phyloP scores from a whole-genome alignment of 805 yeast species.

The Nakazawaea populi region DNA sequence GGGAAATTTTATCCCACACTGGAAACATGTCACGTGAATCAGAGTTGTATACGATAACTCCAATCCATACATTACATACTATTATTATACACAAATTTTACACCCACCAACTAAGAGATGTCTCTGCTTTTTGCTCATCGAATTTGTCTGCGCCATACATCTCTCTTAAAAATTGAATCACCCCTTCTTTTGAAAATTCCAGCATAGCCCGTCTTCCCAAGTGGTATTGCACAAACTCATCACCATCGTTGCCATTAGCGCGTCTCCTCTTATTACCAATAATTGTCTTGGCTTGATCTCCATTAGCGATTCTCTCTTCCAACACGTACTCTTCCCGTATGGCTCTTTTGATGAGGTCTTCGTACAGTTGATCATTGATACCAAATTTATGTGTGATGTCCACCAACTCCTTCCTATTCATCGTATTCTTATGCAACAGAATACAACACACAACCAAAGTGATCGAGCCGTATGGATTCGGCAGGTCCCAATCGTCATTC shows the following conservation, averaged over 20 bases:
- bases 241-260: slow-evolving; percentile 17
- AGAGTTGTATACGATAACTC: slow-evolving; percentile 1
- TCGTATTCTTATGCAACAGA: slow-evolving; percentile 21
- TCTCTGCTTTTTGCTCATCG: slow-evolving; percentile 18
- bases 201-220: slow-evolving; percentile 23
- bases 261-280: slow-evolving; percentile 4
- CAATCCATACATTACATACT: background rate
- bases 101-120: slow-evolving; percentile 1
- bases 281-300: background rate
- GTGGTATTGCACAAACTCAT: slow-evolving; percentile 14
- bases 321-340: slow-evolving; percentile 6
- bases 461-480: slow-evolving; percentile 19
- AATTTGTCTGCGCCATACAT: slow-evolving; percentile 20
- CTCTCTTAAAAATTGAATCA: slow-evolving; percentile 19
- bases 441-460: slow-evolving; percentile 20
- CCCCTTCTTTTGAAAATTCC: slow-evolving; percentile 20
- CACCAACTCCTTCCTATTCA: slow-evolving; percentile 24
- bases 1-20: background rate
- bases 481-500: slow-evolving; percentile 20
- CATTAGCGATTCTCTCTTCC: background rate
- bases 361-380: slow-evolving; percentile 5
- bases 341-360: slow-evolving; percentile 1
- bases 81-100: no score
- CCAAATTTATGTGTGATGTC: slow-evolving; percentile 20
- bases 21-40: background rate